These are phyloP conservation scores for Arthrocladium fulminans DNA, from an alignment of 2,329 filamentous ascomycete genomes.

Conservation along the genomic window DNA sequence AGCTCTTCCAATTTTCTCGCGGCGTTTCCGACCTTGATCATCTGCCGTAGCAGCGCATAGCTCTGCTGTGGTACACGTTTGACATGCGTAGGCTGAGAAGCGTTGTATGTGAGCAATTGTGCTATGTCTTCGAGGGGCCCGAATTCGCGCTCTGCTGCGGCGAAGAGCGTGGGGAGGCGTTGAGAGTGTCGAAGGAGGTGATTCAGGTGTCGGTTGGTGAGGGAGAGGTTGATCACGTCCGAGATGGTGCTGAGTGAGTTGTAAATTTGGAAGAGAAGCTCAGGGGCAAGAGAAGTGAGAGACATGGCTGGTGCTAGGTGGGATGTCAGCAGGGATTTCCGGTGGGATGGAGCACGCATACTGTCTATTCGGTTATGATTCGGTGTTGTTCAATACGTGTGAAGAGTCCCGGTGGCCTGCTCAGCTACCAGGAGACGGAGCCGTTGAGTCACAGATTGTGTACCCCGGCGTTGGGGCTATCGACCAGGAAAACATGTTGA, in stretches of 20 bases:
- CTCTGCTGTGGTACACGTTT: constrained; percentile 46
- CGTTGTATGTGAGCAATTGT: constrained; percentile 53
- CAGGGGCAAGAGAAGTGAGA: constrained; percentile 48
- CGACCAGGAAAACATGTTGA: constrained; percentile 19
- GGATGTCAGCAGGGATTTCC: too few species aligned
- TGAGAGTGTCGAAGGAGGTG: constrained; percentile 45
- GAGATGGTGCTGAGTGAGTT: constrained; percentile 43
- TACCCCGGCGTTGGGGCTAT: constrained; percentile 51
- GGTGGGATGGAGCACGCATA: too few species aligned
- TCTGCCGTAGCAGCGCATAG: constrained; percentile 46
- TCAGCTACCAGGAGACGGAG: constrained; percentile 23
- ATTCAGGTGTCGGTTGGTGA: constrained; percentile 47
- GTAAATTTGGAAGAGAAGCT: constrained; percentile 51
- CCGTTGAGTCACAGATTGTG: constrained; percentile 32
- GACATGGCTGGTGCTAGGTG: constrained; percentile 42
- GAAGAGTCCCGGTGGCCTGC: constrained; percentile 9
- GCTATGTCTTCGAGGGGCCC: constrained; percentile 51
- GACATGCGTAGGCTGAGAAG: constrained; percentile 49
- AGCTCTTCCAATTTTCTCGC: constrained; percentile 52
- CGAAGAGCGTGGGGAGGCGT: constrained; percentile 46
- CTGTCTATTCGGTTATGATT: constrained; percentile 6
- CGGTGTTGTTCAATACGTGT: background rate
- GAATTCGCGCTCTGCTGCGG: constrained; percentile 47
- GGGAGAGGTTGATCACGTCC: constrained; percentile 47
- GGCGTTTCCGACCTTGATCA: constrained; percentile 45